Evolutionary conservation across 345 rosid genomes (phyloP).

Genomic region (Gossypium rotundifolium): DNA sequence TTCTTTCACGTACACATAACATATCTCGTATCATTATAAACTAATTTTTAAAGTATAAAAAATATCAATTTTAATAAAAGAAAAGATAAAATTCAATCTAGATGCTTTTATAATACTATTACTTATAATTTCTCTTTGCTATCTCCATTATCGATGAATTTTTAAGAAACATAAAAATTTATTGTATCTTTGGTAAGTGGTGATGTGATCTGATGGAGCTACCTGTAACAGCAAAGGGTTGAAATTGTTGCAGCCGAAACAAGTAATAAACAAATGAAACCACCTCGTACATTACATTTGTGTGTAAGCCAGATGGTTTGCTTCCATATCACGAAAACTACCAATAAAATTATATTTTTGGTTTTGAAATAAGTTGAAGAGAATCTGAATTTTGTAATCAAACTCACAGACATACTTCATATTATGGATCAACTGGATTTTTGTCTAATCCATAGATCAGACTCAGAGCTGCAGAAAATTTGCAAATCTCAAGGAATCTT

Average conservation of each 20-base stretch:
- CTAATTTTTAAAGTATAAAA: too few species aligned
- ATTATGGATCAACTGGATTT: not conserved
- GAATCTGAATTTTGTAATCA: constrained; percentile 19
- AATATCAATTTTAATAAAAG: too few species aligned
- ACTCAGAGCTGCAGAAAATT: not conserved
- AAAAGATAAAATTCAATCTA: too few species aligned
- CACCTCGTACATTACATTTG: constrained; percentile 36
- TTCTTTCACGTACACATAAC: accelerated
- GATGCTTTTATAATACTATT: too few species aligned
- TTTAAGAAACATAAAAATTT: too few species aligned
- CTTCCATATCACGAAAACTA: constrained; percentile 13
- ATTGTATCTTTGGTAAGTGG: too few species aligned
- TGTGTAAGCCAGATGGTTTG: constrained; percentile 15
- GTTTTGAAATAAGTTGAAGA: constrained; percentile 8
- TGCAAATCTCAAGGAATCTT: not conserved
- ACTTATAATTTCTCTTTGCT: too few species aligned
- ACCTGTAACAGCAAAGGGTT: constrained; percentile 9
- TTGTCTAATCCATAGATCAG: too few species aligned
- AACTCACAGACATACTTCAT: constrained; percentile 53
- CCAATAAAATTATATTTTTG: not conserved
- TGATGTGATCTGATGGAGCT: constrained; percentile 9
- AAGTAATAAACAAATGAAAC: constrained; percentile 39
- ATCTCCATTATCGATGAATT: too few species aligned
- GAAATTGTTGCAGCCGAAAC: constrained; percentile 21
- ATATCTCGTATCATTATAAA: accelerated